Base-by-base conservation (phyloP, 371 early-diverging fungal species). In the Mitosporidium daphniae region DNA sequence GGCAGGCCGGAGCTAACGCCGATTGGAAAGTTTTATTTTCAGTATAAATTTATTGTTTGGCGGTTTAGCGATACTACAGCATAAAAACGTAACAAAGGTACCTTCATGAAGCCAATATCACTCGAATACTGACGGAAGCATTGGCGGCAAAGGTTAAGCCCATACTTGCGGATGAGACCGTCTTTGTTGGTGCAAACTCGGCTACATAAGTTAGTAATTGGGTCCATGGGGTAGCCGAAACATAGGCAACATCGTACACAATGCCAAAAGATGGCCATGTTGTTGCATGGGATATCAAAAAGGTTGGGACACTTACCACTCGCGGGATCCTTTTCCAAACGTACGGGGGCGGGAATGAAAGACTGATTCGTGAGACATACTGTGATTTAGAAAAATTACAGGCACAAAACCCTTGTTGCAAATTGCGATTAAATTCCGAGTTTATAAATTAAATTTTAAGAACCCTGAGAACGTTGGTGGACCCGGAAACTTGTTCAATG, bases 91-190 rank as follows among this genome's bases (percentile, higher is more conserved):
- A n/a, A n/a, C n/a, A n/a, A n/a, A n/a, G n/a, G n/a, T n/a, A n/a
- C n/a, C n/a, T 24, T 37, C 17, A 29, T 32, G 61, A 94, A 89
- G 39, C 99, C 99, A 55, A 98, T 93, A 47, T 80, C 82, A 33
- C 48, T 51, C 48, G 93, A 60, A 55, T 91, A 70, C 59, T 93
- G 84, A 55, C 93, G 84, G 72, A 94, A 91, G 67, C 95, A 94
- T 59, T 93, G 89, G 61, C 99, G 74, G 69, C 99, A 98, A 42
- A 97, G 55, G 63, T 82, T 68, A 35, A 98, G 55, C 39, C 61
- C 64, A 62, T 89, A 89, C 63, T 89, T 93, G 61, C 94, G 80
- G 59, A 95, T 98, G 42, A 94, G 61, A 61, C 93, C 95, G 41
- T 80, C 80, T 42, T 64, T 74, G 66, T 91, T 84, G 35, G 73